Evolutionary conservation across 208 protist genomes (phyloP).

Genomic region (Novymonas esmeraldas): DNA sequence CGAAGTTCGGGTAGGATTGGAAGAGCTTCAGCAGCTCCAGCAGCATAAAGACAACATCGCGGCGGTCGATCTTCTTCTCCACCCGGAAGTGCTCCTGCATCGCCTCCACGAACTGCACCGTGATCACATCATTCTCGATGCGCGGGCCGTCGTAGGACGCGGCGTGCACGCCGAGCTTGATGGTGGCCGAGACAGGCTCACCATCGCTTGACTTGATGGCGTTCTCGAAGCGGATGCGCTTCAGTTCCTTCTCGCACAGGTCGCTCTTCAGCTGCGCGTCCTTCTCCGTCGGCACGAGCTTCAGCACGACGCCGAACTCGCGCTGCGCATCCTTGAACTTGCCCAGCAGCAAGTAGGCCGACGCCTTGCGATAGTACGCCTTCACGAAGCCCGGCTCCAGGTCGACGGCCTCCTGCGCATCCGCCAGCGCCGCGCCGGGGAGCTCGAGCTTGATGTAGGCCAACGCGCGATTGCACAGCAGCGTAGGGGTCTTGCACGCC

Average conservation of each 20-base stretch:
- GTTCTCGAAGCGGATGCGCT: slow-evolving; percentile 93
- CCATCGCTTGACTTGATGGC: slow-evolving; percentile 93
- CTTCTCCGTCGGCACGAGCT: slow-evolving; percentile 90
- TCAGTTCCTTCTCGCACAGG: slow-evolving; percentile 94
- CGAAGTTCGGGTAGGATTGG: slow-evolving; percentile 86
- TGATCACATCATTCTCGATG: slow-evolving; percentile 74
- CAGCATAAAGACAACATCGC: slow-evolving; percentile 88
- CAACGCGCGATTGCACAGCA: slow-evolving; percentile 95
- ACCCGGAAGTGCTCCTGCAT: slow-evolving; percentile 79
- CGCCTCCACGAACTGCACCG: slow-evolving; percentile 76
- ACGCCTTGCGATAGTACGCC: slow-evolving; percentile 97
- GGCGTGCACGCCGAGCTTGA: slow-evolving; percentile 73
- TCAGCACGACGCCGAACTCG: slow-evolving; percentile 91
- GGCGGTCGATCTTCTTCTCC: slow-evolving; percentile 86
- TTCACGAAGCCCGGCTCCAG: slow-evolving; percentile 96
- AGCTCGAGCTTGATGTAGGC: slow-evolving; percentile 94
- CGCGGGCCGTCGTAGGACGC: slow-evolving; percentile 75
- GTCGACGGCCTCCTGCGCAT: slow-evolving; percentile 92
- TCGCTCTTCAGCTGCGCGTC: slow-evolving; percentile 93
- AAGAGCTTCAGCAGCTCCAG: slow-evolving; percentile 81
- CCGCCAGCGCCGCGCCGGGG: slow-evolving; percentile 91
- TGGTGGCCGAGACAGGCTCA: slow-evolving; percentile 67
- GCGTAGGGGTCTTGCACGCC: slow-evolving; percentile 67
- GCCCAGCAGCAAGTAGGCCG: slow-evolving; percentile 92
- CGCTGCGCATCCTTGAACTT: slow-evolving; percentile 96